Evolutionary conservation across 2,329 filamentous ascomycete genomes (phyloP).

Genomic region (Xylaria sp.): DNA sequence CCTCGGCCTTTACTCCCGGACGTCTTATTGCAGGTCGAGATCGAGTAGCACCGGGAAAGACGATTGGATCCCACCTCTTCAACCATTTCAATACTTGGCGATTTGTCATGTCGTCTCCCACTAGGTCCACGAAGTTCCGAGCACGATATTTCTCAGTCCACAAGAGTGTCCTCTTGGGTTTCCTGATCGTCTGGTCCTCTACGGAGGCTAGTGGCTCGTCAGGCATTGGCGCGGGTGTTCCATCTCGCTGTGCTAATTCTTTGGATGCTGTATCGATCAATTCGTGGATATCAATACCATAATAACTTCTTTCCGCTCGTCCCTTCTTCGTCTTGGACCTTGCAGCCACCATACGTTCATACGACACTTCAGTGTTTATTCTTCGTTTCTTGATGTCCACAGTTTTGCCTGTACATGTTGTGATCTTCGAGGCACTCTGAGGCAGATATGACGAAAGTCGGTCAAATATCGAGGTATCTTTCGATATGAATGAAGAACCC

Average conservation of each 20-base stretch:
- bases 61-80: slow-evolving; percentile 91
- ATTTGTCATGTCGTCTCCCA: slow-evolving; percentile 95
- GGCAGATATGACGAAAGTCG: slow-evolving; percentile 40
- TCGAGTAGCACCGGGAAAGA: slow-evolving; percentile 82
- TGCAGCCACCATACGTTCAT: slow-evolving; percentile 74
- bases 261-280: slow-evolving; percentile 78
- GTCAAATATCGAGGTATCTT: slow-evolving; percentile 41
- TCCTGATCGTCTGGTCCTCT: slow-evolving; percentile 54
- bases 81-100: slow-evolving; percentile 91
- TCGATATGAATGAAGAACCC: slow-evolving; percentile 41
- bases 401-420: slow-evolving; percentile 68
- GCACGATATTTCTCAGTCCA: slow-evolving; percentile 99
- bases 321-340: slow-evolving; percentile 74
- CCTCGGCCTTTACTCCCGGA: slow-evolving; percentile 58
- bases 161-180: slow-evolving; percentile 67
- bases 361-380: slow-evolving; percentile 60
- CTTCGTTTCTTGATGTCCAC: slow-evolving; percentile 67
- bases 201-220: slow-evolving; percentile 57
- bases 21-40: slow-evolving; percentile 62
- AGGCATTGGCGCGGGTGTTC: slow-evolving; percentile 41
- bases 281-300: slow-evolving; percentile 90
- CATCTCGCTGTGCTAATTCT: slow-evolving; percentile 60
- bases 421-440: slow-evolving; percentile 54
- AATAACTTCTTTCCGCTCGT: slow-evolving; percentile 80
- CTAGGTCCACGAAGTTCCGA: slow-evolving; percentile 88